Percentiles rank a stretch among this genome's conserved stretches.
Evolutionary conservation across 208 protist genomes (phyloP).

Genomic region (Crithidia brevicula): DNA sequence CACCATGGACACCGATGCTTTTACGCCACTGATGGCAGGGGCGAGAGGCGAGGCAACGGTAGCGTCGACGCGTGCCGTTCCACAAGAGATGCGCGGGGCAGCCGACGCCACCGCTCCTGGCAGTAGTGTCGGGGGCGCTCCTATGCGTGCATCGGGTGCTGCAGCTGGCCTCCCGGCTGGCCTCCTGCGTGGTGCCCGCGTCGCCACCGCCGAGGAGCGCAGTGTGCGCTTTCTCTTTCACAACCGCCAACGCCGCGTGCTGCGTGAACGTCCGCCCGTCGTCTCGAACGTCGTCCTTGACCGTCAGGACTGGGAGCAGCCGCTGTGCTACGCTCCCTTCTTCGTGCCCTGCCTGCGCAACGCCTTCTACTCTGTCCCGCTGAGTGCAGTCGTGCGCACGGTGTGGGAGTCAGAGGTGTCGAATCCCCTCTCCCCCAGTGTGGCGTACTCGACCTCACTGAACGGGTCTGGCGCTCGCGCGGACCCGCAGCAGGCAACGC

Average conservation of each 20-base stretch:
- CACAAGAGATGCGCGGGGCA: too few species aligned
- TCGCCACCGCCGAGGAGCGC: slow-evolving; percentile 38
- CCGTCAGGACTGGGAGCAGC: slow-evolving; percentile 32
- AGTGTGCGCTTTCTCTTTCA: slow-evolving; percentile 43
- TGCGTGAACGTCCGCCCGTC: slow-evolving; percentile 33
- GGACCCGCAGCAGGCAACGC: neutral
- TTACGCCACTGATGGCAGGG: too few species aligned
- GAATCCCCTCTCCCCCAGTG: slow-evolving; percentile 3
- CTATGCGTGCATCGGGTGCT: too few species aligned
- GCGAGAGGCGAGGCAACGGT: too few species aligned
- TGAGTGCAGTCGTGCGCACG: slow-evolving; percentile 6
- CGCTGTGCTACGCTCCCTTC: slow-evolving; percentile 30
- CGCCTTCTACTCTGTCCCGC: slow-evolving; percentile 18
- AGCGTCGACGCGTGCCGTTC: too few species aligned
- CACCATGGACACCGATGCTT: too few species aligned
- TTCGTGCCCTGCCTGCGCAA: slow-evolving; percentile 25
- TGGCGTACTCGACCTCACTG: slow-evolving; percentile 2
- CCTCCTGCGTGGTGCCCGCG: slow-evolving; percentile 5
- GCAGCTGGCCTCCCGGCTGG: too few species aligned
- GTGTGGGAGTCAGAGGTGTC: slow-evolving; percentile 17
- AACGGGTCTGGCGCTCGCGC: neutral
- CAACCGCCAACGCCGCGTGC: slow-evolving; percentile 33
- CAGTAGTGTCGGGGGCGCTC: too few species aligned
- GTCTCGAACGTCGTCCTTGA: slow-evolving; percentile 43
- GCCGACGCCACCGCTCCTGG: too few species aligned